phyloP scores from a whole-genome alignment of 2,329 filamentous ascomycete species.

The Aspergillus carbonarius region DNA sequence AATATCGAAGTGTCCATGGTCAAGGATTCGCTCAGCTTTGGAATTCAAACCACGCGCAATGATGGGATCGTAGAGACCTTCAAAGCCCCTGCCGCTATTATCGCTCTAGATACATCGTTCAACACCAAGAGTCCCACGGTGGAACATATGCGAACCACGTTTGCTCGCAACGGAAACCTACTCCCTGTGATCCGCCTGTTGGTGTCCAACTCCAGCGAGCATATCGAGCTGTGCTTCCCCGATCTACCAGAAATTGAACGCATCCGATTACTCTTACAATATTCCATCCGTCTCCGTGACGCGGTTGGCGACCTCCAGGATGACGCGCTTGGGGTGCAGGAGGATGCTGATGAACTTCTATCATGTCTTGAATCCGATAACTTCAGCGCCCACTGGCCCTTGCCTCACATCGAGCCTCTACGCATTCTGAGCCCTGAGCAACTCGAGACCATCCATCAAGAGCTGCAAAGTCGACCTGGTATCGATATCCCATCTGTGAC shows the following conservation, averaged over 20 bases:
- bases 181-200: slow-evolving; percentile 47
- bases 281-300: slow-evolving; percentile 33
- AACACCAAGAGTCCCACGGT: slow-evolving; percentile 40
- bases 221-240: slow-evolving; percentile 46
- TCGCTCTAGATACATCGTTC: slow-evolving; percentile 47
- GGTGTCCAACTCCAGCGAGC: slow-evolving; percentile 48
- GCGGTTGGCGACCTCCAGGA: slow-evolving; percentile 44
- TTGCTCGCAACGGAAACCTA: slow-evolving; percentile 33
- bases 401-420: slow-evolving; percentile 40
- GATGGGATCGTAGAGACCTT: slow-evolving; percentile 33
- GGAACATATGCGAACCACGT: slow-evolving; percentile 40
- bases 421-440: slow-evolving; percentile 33
- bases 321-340: slow-evolving; percentile 40
- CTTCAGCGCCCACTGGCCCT: slow-evolving; percentile 38
- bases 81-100: slow-evolving; percentile 40
- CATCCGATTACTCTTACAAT: slow-evolving; percentile 36
- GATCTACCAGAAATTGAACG: slow-evolving; percentile 33
- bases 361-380: slow-evolving; percentile 35
- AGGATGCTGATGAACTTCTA: slow-evolving; percentile 41
- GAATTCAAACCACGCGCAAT: slow-evolving; percentile 33
- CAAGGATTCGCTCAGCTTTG: slow-evolving; percentile 37
- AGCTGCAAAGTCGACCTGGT: slow-evolving; percentile 5
- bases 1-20: slow-evolving; percentile 37
- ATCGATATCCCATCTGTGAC: neutral
- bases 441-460: slow-evolving; percentile 17